Evolutionary conservation across 2,329 filamentous ascomycete species (phyloP).

Genomic region (Claviceps paspali): DNA sequence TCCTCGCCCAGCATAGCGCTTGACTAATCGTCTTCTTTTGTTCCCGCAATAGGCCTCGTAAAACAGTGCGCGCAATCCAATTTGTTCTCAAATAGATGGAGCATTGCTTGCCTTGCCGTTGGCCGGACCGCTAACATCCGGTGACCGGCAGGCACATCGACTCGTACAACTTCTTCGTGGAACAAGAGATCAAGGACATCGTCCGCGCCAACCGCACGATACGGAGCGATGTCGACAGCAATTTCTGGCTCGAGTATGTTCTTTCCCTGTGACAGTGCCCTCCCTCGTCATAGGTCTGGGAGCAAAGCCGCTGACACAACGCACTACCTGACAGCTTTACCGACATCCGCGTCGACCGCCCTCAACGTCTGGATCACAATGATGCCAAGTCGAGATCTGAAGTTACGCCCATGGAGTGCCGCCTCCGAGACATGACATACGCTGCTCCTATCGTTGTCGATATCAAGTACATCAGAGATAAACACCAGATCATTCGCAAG

Average conservation of each 20-base stretch:
- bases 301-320: too few species aligned
- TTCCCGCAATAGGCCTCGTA: slow-evolving; percentile 44
- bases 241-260: slow-evolving; percentile 67
- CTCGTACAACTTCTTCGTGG: slow-evolving; percentile 97
- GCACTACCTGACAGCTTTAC: slow-evolving; percentile 42
- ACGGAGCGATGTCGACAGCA: slow-evolving; percentile 80
- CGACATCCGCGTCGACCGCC: slow-evolving; percentile 74
- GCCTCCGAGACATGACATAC: slow-evolving; percentile 94
- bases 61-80: slow-evolving; percentile 48
- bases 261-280: too few species aligned
- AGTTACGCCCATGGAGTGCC: slow-evolving; percentile 91
- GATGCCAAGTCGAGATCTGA: slow-evolving; percentile 54
- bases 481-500: slow-evolving; percentile 56
- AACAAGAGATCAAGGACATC: slow-evolving; percentile 94
- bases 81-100: not conserved
- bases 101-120: not conserved
- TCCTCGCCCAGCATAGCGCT: not conserved
- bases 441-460: slow-evolving; percentile 88
- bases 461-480: slow-evolving; percentile 75
- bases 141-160: slow-evolving; percentile 55
- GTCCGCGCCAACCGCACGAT: slow-evolving; percentile 81
- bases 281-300: too few species aligned
- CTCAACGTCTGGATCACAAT: slow-evolving; percentile 64
- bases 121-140: slow-evolving; percentile 6
- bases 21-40: not conserved